Evolutionary conservation across 352 stramenopile species (phyloP).

Genomic region (Hyaloperonospora arabidopsidis): DNA sequence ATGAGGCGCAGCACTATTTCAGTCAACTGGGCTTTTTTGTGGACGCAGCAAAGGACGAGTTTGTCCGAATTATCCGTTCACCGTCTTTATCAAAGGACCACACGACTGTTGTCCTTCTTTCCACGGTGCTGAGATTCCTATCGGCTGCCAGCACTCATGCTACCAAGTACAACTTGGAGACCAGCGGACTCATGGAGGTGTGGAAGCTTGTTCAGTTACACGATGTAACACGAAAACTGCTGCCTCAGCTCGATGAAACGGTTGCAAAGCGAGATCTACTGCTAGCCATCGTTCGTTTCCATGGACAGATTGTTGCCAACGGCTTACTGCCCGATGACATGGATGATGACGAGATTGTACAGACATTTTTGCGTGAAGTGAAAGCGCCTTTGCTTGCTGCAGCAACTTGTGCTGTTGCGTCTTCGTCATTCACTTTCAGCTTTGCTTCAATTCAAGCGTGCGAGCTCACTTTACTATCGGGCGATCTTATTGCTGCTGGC

Average conservation of each 20-base stretch:
- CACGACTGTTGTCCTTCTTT: slow-evolving; percentile 19
- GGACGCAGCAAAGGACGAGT: slow-evolving; percentile 25
- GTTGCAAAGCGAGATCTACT: slow-evolving; percentile 26
- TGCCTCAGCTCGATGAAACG: slow-evolving; percentile 13
- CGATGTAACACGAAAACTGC: slow-evolving; percentile 7
- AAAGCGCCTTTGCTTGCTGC: slow-evolving; percentile 18
- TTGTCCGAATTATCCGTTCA: slow-evolving; percentile 7
- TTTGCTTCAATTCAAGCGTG: slow-evolving; percentile 28
- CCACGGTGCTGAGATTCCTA: slow-evolving; percentile 46
- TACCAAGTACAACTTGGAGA: slow-evolving; percentile 53
- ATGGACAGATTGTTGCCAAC: slow-evolving; percentile 21
- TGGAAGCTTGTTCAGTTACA: slow-evolving; percentile 27
- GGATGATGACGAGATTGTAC: slow-evolving; percentile 43
- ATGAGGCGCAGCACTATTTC: slow-evolving; percentile 59
- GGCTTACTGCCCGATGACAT: slow-evolving; percentile 38
- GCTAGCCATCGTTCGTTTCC: slow-evolving; percentile 27
- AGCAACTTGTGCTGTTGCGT: slow-evolving; percentile 7
- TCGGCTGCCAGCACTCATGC: slow-evolving; percentile 26
- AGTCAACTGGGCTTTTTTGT: slow-evolving; percentile 53
- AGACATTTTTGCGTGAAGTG: slow-evolving; percentile 23
- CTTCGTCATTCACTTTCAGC: slow-evolving; percentile 16
- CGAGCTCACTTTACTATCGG: slow-evolving; percentile 22
- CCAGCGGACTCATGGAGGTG: slow-evolving; percentile 21
- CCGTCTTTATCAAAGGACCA: slow-evolving; percentile 4
- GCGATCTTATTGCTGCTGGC: slow-evolving; percentile 19